Conservation (phyloP, 306 rosid genomes). For the Vigna unguiculata region DNA sequence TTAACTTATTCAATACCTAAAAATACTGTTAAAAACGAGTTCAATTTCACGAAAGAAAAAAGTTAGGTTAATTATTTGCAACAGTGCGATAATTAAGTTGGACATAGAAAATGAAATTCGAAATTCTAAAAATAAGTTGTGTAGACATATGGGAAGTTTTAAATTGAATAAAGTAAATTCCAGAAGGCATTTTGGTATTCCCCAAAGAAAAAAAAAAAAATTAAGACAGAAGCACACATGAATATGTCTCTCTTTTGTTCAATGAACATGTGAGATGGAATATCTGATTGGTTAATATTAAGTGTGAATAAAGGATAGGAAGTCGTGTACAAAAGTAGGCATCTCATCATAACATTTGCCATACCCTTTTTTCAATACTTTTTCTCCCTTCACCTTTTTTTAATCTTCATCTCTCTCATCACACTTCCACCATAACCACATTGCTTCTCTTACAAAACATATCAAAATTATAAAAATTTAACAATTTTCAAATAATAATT, state of each 20-base stretch:
- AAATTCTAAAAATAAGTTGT: background rate
- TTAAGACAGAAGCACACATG: slow-evolving; percentile 47
- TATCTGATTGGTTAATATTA: slow-evolving; percentile 46
- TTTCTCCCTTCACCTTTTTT: slow-evolving; percentile 17
- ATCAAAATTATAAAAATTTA: background rate
- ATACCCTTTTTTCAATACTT: slow-evolving; percentile 15
- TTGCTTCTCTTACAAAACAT: slow-evolving; percentile 48
- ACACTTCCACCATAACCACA: slow-evolving; percentile 36
- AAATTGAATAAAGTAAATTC: slow-evolving; percentile 40
- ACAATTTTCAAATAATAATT: background rate
- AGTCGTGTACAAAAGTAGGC: slow-evolving; percentile 44
- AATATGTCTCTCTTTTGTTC: slow-evolving; percentile 47
- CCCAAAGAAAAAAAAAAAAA: slow-evolving; percentile 1
- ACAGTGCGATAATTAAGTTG: background rate
- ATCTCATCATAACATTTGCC: slow-evolving; percentile 51
- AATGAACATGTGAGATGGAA: slow-evolving; percentile 47
- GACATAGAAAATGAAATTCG: background rate
- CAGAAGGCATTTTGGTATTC: slow-evolving; percentile 29
- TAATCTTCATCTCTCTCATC: background rate
- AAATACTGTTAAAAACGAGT: background rate
- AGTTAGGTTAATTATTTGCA: background rate
- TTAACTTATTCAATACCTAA: background rate
- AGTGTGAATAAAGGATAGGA: slow-evolving; percentile 36
- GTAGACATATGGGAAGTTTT: background rate
- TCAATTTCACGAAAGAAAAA: background rate